phyloP scores from a whole-genome alignment of 805 yeast genomes.

The Ogataea ganodermae region DNA sequence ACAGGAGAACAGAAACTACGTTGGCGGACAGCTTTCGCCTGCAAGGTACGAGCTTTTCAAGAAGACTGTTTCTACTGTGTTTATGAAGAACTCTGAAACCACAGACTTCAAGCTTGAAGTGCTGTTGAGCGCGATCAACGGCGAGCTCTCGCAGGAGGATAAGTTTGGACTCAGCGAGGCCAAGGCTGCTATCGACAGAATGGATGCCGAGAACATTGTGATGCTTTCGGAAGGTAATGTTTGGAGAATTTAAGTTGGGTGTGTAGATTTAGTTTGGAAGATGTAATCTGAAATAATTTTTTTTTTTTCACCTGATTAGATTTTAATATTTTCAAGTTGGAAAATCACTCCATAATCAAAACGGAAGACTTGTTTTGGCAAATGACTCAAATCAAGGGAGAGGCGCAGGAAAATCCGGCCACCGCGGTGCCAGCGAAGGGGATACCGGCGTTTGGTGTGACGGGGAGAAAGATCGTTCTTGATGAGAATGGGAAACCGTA shows the following conservation, averaged over 20 bases:
- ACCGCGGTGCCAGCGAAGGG: constrained; percentile 8
- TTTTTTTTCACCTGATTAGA: not conserved
- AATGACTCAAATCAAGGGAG: no score
- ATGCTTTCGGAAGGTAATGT: constrained; percentile 51
- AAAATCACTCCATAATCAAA: no score
- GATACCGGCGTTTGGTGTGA: constrained; percentile 51
- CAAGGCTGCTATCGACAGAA: constrained; percentile 42
- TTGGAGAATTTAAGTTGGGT: constrained; percentile 41
- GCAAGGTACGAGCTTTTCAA: constrained; percentile 50
- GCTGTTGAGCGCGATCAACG: constrained; percentile 28
- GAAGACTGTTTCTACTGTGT: constrained; percentile 47
- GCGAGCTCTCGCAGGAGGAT: constrained; percentile 45
- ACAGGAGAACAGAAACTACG: constrained; percentile 16
- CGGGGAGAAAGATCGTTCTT: constrained; percentile 69
- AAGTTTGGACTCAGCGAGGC: constrained; percentile 46
- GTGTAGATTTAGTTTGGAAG: not conserved
- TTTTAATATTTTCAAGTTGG: not conserved
- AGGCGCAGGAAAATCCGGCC: no score
- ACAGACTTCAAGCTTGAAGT: constrained; percentile 36
- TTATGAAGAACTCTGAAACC: constrained; percentile 40
- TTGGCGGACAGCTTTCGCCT: constrained; percentile 46
- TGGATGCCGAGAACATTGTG: constrained; percentile 47
- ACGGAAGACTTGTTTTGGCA: no score
- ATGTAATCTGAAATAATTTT: not conserved
- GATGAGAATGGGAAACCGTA: constrained; percentile 95